Conservation (phyloP, 2,329 filamentous ascomycete species). For the Periconia sp. region DNA sequence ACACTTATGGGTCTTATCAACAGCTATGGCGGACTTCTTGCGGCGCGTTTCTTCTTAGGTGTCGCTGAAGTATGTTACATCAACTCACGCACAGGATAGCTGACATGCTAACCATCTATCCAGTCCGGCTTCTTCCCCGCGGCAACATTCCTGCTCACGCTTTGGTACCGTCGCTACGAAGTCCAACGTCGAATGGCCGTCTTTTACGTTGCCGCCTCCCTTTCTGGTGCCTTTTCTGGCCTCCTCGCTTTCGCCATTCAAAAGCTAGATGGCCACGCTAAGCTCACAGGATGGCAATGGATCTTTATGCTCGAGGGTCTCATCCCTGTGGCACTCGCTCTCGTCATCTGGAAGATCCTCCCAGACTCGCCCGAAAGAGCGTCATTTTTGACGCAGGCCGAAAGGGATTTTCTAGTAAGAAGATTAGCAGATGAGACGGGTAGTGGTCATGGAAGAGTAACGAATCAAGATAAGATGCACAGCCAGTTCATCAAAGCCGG, state of each 20-base stretch:
- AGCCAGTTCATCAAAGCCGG: conserved; percentile 57
- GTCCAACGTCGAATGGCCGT: conserved; percentile 43
- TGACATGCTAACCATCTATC: too few relatives aligned
- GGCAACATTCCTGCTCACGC: conserved; percentile 56
- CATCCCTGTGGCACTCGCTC: conserved; percentile 45
- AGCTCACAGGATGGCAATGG: conserved; percentile 42
- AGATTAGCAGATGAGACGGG: conserved; percentile 51
- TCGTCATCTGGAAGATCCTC: conserved; percentile 59
- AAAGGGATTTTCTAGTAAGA: conserved; percentile 40
- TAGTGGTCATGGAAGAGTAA: conserved; percentile 49
- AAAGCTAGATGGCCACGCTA: conserved; percentile 36
- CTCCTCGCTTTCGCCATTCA: conserved; percentile 43
- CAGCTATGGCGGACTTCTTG: conserved; percentile 56
- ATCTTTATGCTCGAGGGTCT: conserved; percentile 38
- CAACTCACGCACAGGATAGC: too few relatives aligned
- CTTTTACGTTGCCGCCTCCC: conserved; percentile 41
- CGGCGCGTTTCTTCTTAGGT: conserved; percentile 52
- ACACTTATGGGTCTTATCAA: conserved; percentile 52
- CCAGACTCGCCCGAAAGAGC: conserved; percentile 57
- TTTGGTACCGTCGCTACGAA: conserved; percentile 45
- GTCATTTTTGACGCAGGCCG: conserved; percentile 39
- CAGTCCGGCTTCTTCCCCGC: conserved; percentile 67
- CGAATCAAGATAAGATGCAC: conserved; percentile 58
- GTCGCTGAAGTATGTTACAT: conserved; percentile 42
- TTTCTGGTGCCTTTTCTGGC: conserved; percentile 44